phyloP scores from a whole-genome alignment of 495 filamentous ascomycete genomes.

The Podospora comata region DNA sequence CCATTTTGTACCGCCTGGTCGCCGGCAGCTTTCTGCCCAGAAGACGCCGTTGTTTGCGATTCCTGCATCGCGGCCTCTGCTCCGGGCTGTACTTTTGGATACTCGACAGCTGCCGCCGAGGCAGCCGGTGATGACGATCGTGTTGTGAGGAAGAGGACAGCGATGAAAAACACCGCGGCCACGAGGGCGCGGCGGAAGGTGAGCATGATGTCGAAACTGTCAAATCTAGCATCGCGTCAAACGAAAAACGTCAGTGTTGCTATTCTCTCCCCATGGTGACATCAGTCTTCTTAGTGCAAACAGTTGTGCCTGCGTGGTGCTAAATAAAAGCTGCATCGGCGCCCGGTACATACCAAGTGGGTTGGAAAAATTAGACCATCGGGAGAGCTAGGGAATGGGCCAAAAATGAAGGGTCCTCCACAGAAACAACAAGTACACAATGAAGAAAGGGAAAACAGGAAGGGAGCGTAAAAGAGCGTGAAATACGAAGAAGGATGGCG shows the following conservation, averaged over 20 bases:
- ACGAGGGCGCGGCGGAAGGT: slow-evolving; percentile 72
- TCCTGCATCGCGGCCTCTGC: slow-evolving; percentile 26
- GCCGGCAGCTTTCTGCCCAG: slow-evolving; percentile 19
- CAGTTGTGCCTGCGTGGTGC: background rate
- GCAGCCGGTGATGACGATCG: slow-evolving; percentile 43
- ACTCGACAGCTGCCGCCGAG: slow-evolving; percentile 24
- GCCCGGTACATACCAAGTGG: background rate
- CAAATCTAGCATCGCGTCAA: slow-evolving; percentile 8
- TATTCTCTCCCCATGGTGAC: background rate
- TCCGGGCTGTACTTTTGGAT: slow-evolving; percentile 25
- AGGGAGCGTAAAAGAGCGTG: slow-evolving; percentile 1
- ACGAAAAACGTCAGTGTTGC: slow-evolving; percentile 8
- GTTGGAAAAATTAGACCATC: background rate
- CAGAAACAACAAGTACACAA: background rate
- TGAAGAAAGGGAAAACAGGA: background rate
- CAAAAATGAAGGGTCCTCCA: background rate
- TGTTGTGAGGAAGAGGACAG: slow-evolving; percentile 67
- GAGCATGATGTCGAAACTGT: slow-evolving; percentile 40
- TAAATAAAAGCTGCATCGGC: slow-evolving; percentile 2
- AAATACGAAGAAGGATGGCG: background rate
- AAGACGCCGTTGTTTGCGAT: slow-evolving; percentile 23
- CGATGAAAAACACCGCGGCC: slow-evolving; percentile 63
- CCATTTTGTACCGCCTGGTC: slow-evolving; percentile 19
- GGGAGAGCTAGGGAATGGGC: background rate
- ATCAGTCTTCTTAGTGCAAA: background rate